Conservation (phyloP, 805 yeast genomes). For the Kodamaea hsintzibuensis region DNA sequence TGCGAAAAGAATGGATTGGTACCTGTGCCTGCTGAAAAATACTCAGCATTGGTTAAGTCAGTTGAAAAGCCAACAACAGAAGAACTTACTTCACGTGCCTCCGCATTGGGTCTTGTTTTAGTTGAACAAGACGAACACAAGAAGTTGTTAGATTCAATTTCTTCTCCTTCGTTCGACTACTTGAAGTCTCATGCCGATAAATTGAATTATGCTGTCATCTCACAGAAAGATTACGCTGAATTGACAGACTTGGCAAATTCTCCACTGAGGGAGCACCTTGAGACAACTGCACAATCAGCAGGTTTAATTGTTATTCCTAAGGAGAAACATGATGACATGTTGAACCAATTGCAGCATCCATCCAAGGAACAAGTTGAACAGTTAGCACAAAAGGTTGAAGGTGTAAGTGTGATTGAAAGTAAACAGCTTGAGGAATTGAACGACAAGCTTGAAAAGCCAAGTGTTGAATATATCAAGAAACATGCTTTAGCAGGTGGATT, state of each 20-base stretch:
- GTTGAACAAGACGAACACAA: constrained; percentile 15
- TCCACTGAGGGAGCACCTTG: constrained; percentile 17
- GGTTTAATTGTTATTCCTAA: constrained; percentile 16
- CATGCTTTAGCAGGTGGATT: constrained; percentile 1
- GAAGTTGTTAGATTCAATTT: constrained; percentile 11
- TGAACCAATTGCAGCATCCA: constrained; percentile 12
- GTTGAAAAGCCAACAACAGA: constrained; percentile 29
- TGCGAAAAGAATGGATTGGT: constrained; percentile 3
- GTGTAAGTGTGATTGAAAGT: constrained; percentile 7
- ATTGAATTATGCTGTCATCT: constrained; percentile 10
- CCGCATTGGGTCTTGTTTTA: constrained; percentile 7
- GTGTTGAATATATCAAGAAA: constrained; percentile 7
- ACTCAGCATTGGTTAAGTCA: constrained; percentile 15
- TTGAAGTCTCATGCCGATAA: constrained; percentile 25
- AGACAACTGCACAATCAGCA: constrained; percentile 15
- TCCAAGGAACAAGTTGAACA: constrained; percentile 8
- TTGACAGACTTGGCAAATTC: constrained; percentile 13
- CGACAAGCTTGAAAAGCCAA: constrained; percentile 3
- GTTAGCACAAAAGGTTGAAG: constrained; percentile 5
- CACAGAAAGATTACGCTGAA: constrained; percentile 16
- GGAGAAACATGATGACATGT: constrained; percentile 21
- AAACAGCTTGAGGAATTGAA: constrained; percentile 12
- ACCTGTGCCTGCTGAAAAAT: constrained; percentile 3
- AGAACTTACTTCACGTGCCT: constrained; percentile 26
- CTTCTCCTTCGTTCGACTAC: constrained; percentile 29